Evolutionary conservation across 2,329 filamentous ascomycete genomes (phyloP).

Genomic region (Verticillium albo-atrum): DNA sequence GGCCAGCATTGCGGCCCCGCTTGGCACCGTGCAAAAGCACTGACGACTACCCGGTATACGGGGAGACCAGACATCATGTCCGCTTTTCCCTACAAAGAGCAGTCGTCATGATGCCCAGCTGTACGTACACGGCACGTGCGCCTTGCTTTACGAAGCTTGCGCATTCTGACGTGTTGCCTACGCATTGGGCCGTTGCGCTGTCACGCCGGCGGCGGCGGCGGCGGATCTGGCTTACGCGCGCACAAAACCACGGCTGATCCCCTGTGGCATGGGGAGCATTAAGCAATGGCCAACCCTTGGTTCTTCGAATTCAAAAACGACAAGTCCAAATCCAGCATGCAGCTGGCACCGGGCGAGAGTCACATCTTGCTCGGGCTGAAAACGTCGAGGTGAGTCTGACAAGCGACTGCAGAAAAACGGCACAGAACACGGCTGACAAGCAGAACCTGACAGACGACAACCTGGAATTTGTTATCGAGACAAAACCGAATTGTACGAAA

Average conservation of each 20-base stretch:
- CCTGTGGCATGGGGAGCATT: too few relatives aligned
- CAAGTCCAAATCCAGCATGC: not conserved
- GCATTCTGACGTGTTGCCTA: too few relatives aligned
- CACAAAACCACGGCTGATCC: too few relatives aligned
- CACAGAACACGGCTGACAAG: not conserved
- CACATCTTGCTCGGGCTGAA: not conserved
- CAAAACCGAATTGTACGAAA: not conserved
- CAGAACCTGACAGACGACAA: not conserved
- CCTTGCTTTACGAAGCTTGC: not conserved
- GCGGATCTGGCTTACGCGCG: too few relatives aligned
- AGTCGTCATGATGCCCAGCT: too few relatives aligned
- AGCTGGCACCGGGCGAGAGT: not conserved
- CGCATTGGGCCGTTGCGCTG: too few relatives aligned
- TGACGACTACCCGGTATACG: too few relatives aligned
- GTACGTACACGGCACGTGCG: not conserved
- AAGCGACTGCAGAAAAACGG: not conserved
- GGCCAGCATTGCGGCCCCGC: not conserved
- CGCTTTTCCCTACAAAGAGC: not conserved
- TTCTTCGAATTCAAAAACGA: too few relatives aligned
- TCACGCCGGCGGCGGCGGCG: too few relatives aligned
- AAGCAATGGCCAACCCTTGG: too few relatives aligned
- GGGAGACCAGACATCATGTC: not conserved
- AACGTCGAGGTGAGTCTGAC: not conserved
- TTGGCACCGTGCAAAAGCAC: too few relatives aligned
- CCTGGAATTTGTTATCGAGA: not conserved